A percentile compares a stretch with the other conserved stretches of the same genome.
These are phyloP conservation scores for Trichosporon inkin DNA, from an alignment of 1,284 basidiomycete species.

Conservation along the genomic window DNA sequence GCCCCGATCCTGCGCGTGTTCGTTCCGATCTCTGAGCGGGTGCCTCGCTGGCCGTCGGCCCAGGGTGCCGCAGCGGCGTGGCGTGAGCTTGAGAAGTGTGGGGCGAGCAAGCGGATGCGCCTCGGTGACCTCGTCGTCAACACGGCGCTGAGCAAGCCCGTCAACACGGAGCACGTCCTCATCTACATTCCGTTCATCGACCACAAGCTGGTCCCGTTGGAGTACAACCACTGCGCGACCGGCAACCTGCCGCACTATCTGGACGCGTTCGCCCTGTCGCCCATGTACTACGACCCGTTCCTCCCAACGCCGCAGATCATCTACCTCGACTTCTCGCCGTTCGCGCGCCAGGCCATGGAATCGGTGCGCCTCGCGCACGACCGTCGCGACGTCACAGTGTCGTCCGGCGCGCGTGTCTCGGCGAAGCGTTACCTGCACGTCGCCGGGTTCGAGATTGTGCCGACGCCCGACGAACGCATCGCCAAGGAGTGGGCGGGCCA, in stretches of 20 bases:
- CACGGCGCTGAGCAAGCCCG: constrained; percentile 40
- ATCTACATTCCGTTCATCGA: constrained; percentile 42
- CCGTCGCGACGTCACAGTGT: constrained; percentile 45
- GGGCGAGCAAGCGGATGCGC: constrained; percentile 41
- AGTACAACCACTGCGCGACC: constrained; percentile 36
- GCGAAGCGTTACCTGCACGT: constrained; percentile 51
- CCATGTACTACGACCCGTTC: constrained; percentile 50
- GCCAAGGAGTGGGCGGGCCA: constrained; percentile 47
- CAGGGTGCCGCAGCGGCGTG: constrained; percentile 43
- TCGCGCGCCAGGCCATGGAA: constrained; percentile 32
- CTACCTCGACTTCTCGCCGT: constrained; percentile 47
- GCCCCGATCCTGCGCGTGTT: constrained; percentile 49
- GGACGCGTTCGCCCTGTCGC: constrained; percentile 47
- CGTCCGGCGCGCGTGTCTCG: constrained; percentile 44
- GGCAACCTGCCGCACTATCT: constrained; percentile 47
- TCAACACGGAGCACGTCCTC: constrained; percentile 42
- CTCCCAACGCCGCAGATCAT: constrained; percentile 47
- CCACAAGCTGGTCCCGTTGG: constrained; percentile 46
- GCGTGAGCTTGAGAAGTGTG: constrained; percentile 48
- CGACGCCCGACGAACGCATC: constrained; percentile 22
- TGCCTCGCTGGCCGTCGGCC: constrained; percentile 46
- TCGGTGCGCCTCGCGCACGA: constrained; percentile 48
- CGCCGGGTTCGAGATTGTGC: constrained; percentile 43
- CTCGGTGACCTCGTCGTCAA: constrained; percentile 50
- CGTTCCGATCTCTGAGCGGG: constrained; percentile 41